Percentiles rank a stretch among this genome's conserved stretches.
Conservation (phyloP, 176 grass and related monocot genomes). For the Musa schizocarpa region DNA sequence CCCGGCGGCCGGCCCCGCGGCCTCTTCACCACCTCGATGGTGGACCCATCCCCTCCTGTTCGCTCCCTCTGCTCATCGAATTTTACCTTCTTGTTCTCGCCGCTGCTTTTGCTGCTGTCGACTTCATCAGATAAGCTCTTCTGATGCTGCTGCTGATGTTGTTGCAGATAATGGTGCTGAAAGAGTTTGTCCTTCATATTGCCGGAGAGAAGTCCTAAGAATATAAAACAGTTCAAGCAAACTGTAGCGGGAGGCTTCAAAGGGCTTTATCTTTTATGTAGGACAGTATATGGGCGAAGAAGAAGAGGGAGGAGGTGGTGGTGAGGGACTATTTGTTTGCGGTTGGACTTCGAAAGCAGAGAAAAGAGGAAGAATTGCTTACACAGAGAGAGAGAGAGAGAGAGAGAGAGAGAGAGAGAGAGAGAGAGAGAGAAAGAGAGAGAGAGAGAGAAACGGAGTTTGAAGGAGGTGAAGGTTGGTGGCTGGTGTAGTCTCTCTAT, state of each 20-base stretch:
- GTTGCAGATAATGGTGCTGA: neutral
- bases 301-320: neutral
- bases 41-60: constrained; percentile 38
- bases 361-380: neutral
- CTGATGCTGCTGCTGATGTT: constrained; percentile 33
- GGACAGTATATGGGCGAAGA: neutral
- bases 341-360: neutral
- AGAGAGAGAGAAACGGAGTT: neutral
- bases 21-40: constrained; percentile 62
- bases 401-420: neutral
- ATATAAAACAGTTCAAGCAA: neutral
- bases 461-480: neutral
- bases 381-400: neutral
- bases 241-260: neutral
- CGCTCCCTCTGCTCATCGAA: constrained; percentile 12
- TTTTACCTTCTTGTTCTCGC: constrained; percentile 37
- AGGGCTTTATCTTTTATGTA: neutral
- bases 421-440: neutral
- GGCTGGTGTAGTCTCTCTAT: neutral
- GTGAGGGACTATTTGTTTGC: neutral
- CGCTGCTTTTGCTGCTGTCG: constrained; percentile 38
- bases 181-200: constrained; percentile 42
- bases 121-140: constrained; percentile 71
- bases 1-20: constrained; percentile 62
- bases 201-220: neutral